These are phyloP conservation scores for Talaromyces sp. DNA, from an alignment of 2,329 filamentous ascomycete genomes.

Conservation along the genomic window DNA sequence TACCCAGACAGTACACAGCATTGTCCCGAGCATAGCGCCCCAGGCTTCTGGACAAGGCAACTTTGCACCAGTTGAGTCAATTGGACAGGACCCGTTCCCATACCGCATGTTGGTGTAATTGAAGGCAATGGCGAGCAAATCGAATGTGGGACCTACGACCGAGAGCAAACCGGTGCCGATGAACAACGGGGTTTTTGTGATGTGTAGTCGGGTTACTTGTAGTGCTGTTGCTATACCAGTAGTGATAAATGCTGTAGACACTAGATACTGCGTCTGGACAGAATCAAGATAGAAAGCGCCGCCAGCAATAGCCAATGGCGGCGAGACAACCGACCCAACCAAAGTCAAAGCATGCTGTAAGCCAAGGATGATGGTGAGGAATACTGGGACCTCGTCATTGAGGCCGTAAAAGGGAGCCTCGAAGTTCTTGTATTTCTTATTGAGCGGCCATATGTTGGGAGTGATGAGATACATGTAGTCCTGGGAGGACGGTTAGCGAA, in stretches of 20 bases:
- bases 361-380: constrained; percentile 69
- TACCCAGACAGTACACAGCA: constrained; percentile 60
- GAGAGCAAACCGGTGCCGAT: constrained; percentile 76
- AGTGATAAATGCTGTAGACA: constrained; percentile 73
- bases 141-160: constrained; percentile 74
- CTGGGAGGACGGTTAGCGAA: constrained; percentile 2
- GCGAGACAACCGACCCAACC: constrained; percentile 71
- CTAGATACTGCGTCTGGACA: constrained; percentile 67
- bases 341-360: constrained; percentile 77
- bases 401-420: constrained; percentile 81
- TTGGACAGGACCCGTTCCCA: constrained; percentile 62
- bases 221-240: constrained; percentile 69
- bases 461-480: constrained; percentile 54
- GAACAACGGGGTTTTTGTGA: constrained; percentile 69
- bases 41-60: constrained; percentile 74
- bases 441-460: constrained; percentile 52
- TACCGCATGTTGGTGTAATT: constrained; percentile 72
- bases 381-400: constrained; percentile 69
- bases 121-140: constrained; percentile 69
- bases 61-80: constrained; percentile 56
- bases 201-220: constrained; percentile 73
- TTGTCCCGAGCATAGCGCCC: constrained; percentile 68
- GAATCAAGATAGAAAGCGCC: constrained; percentile 58
- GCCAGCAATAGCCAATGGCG: constrained; percentile 67
- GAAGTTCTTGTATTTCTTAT: constrained; percentile 39